Conservation (phyloP, 192 early-diverging fungal genomes). For the Entomortierella lignicola region DNA sequence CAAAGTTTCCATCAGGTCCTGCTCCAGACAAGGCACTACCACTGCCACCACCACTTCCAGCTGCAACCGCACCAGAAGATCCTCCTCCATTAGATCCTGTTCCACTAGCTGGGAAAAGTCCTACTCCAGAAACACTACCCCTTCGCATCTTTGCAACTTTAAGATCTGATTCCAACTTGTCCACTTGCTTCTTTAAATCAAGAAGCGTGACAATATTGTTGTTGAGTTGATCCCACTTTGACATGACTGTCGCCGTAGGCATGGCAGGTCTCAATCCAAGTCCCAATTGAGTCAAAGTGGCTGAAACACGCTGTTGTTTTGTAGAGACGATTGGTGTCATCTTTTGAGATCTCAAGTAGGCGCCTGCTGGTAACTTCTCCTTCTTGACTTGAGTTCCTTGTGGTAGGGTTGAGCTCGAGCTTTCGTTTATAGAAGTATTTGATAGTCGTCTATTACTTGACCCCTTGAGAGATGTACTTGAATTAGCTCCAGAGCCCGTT, state of each 20-base stretch:
- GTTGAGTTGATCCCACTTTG: constrained; percentile 82
- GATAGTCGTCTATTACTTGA: constrained; percentile 37
- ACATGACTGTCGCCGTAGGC: constrained; percentile 84
- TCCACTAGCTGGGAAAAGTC: constrained; percentile 53
- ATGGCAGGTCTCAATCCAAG: constrained; percentile 75
- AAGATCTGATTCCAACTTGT: constrained; percentile 84
- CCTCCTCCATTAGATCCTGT: background rate
- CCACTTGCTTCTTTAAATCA: constrained; percentile 85
- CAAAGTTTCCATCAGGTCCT: constrained; percentile 14
- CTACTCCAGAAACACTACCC: constrained; percentile 48
- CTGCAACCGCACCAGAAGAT: background rate
- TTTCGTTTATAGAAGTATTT: constrained; percentile 17
- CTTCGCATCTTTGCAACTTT: constrained; percentile 57
- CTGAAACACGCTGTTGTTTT: constrained; percentile 42
- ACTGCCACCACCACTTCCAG: no score
- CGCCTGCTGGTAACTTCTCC: constrained; percentile 70
- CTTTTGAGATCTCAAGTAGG: constrained; percentile 71
- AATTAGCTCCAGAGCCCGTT: background rate
- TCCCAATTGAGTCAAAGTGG: constrained; percentile 25
- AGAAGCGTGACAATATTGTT: constrained; percentile 78
- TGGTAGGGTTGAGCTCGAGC: background rate
- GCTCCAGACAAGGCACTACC: background rate
- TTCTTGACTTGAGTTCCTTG: constrained; percentile 51
- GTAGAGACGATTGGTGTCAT: constrained; percentile 65
- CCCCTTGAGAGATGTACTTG: constrained; percentile 17